These are phyloP conservation scores for Haplosporangium gracile DNA, from an alignment of 192 early-diverging fungal species.

Conservation along the genomic window DNA sequence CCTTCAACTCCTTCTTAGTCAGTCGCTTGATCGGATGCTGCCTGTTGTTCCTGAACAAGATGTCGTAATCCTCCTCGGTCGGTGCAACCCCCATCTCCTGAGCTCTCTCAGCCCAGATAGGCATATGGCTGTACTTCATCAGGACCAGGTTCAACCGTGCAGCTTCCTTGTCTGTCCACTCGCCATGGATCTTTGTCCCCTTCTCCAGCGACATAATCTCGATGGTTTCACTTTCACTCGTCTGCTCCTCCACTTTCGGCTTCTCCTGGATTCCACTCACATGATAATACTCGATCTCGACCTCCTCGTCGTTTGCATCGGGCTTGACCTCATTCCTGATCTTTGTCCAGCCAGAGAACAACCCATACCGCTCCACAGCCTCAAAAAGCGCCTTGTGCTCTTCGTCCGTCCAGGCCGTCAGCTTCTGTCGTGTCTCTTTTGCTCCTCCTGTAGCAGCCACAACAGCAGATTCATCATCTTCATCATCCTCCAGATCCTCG, in stretches of 20 bases:
- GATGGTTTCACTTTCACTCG: neutral
- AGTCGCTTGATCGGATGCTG: neutral
- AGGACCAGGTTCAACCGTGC: conserved; percentile 19
- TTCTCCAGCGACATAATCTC: neutral
- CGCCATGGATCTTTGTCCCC: neutral
- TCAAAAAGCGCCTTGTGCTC: conserved; percentile 33
- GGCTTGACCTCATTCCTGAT: conserved; percentile 42
- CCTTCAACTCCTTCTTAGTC: conserved; percentile 2
- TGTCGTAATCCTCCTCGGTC: conserved; percentile 19
- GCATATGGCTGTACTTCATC: conserved; percentile 41
- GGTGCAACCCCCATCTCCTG: neutral
- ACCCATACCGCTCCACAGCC: conserved; percentile 40
- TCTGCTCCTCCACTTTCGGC: conserved; percentile 1
- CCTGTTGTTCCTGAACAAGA: neutral
- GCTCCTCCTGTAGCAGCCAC: neutral
- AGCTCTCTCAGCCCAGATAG: conserved; percentile 26
- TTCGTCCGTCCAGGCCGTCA: conserved; percentile 15
- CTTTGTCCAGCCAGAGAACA: conserved; percentile 42
- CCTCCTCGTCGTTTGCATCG: conserved; percentile 14
- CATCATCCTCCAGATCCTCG: neutral
- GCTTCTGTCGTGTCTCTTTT: neutral
- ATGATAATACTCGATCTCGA: conserved; percentile 47
- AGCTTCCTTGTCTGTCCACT: conserved; percentile 26
- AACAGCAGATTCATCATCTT: neutral
- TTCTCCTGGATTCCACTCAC: conserved; percentile 19